Conservation (phyloP, 208 protist species). For the Acanthamoeba triangularis region DNA sequence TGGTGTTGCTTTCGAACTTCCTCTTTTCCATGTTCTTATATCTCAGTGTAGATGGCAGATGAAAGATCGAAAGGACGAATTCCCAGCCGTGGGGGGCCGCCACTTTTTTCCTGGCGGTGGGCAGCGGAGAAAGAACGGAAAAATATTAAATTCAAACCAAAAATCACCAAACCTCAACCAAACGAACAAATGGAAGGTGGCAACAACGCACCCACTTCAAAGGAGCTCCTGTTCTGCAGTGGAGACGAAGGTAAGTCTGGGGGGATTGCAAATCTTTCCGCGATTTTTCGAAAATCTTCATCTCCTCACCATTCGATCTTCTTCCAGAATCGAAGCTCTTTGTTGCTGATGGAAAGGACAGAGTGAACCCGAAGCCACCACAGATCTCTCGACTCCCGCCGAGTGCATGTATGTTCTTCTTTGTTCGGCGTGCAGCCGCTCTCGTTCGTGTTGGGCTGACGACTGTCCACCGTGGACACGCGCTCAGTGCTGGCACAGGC, state of each 20-base stretch:
- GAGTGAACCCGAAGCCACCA: conserved; percentile 69
- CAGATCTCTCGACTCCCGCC: conserved; percentile 54
- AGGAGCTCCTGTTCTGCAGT: conserved; percentile 29
- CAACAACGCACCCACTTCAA: conserved; percentile 32
- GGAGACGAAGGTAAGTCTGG: not conserved
- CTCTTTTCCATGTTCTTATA: conserved; percentile 55
- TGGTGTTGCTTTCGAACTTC: conserved; percentile 40
- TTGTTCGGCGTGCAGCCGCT: too few species aligned
- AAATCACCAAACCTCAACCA: not conserved
- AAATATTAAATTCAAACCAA: not conserved
- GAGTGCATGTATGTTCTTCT: conserved; percentile 13
- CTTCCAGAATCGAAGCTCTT: conserved; percentile 68
- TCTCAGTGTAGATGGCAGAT: not conserved
- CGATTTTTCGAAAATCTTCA: not conserved
- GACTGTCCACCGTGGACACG: too few species aligned
- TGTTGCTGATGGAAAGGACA: conserved; percentile 75
- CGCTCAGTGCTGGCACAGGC: conserved; percentile 41
- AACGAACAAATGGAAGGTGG: conserved; percentile 16
- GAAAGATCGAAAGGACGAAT: not conserved
- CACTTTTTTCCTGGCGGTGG: not conserved
- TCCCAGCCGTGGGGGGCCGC: not conserved
- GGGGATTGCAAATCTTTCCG: not conserved
- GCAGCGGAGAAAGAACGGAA: conserved; percentile 19
- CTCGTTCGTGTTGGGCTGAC: too few species aligned
- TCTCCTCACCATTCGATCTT: not conserved